Percentiles rank a stretch among this genome's conserved stretches.
Conservation (phyloP, 2,329 filamentous ascomycete genomes). For the Grosmannia clavigera region DNA sequence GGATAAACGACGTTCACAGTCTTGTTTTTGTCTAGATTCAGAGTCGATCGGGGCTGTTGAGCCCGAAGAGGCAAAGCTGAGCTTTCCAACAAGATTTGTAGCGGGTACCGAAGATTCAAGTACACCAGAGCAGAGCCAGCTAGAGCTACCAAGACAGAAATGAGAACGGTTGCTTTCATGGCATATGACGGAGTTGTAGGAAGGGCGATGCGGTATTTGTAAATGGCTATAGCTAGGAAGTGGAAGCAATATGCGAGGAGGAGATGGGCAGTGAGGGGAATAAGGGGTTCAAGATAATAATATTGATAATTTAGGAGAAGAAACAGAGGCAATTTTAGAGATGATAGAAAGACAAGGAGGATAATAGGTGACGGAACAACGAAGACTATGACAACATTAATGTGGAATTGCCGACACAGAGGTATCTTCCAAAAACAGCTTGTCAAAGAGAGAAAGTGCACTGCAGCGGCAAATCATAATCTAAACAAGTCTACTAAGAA, state of each 20-base stretch:
- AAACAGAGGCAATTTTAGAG: no score
- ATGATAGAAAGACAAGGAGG: not conserved
- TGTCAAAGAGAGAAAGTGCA: not conserved
- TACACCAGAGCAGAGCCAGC: not conserved
- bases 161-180: not conserved
- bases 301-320: no score
- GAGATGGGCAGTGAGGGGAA: not conserved
- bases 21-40: not conserved
- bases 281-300: not conserved
- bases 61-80: not conserved
- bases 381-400: not conserved
- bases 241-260: not conserved
- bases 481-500: not conserved
- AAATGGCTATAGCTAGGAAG: not conserved
- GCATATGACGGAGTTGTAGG: not conserved
- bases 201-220: not conserved
- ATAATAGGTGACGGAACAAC: not conserved
- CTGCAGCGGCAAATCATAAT: not conserved
- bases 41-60: no score
- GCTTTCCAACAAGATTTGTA: not conserved
- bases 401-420: not conserved
- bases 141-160: not conserved
- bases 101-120: no score
- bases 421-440: not conserved
- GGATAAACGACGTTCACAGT: conserved; percentile 6